These are phyloP conservation scores for Hypoxylon crocopeplum DNA, from an alignment of 495 filamentous ascomycete species.

Conservation along the genomic window DNA sequence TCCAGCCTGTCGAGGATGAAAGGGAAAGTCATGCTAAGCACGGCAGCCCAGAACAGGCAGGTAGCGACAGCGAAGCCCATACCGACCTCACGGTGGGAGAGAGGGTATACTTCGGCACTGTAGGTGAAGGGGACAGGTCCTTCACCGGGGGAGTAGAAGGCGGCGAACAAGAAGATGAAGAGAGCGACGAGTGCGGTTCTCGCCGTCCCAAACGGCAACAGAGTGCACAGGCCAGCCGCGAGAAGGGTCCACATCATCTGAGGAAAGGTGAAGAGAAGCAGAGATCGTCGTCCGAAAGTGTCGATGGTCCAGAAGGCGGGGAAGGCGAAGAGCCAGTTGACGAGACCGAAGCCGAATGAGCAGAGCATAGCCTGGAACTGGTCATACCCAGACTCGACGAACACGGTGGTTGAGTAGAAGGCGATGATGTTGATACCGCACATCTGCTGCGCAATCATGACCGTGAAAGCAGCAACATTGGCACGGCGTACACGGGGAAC, in stretches of 20 bases:
- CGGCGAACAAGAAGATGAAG: conserved; percentile 74
- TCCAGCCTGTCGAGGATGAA: conserved; percentile 62
- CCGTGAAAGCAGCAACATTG: conserved; percentile 65
- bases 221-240: conserved; percentile 73
- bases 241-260: conserved; percentile 83
- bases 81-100: conserved; percentile 75
- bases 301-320: conserved; percentile 87
- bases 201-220: conserved; percentile 63
- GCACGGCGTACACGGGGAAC: conserved; percentile 68
- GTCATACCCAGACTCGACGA: conserved; percentile 65
- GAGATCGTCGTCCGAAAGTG: conserved; percentile 76
- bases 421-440: conserved; percentile 86
- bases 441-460: conserved; percentile 86
- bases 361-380: conserved; percentile 68
- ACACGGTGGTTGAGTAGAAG: conserved; percentile 84
- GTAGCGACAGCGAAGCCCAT: conserved; percentile 78
- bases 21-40: conserved; percentile 71
- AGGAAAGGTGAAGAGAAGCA: conserved; percentile 86
- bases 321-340: conserved; percentile 86
- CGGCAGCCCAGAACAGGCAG: conserved; percentile 70
- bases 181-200: conserved; percentile 61
- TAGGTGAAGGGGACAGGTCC: conserved; percentile 86
- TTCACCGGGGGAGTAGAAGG: conserved; percentile 80
- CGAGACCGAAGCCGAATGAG: conserved; percentile 79
- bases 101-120: conserved; percentile 78